These are phyloP conservation scores for Aegilops tauschii DNA, from an alignment of 176 grass and related monocot species.

Conservation along the genomic window DNA sequence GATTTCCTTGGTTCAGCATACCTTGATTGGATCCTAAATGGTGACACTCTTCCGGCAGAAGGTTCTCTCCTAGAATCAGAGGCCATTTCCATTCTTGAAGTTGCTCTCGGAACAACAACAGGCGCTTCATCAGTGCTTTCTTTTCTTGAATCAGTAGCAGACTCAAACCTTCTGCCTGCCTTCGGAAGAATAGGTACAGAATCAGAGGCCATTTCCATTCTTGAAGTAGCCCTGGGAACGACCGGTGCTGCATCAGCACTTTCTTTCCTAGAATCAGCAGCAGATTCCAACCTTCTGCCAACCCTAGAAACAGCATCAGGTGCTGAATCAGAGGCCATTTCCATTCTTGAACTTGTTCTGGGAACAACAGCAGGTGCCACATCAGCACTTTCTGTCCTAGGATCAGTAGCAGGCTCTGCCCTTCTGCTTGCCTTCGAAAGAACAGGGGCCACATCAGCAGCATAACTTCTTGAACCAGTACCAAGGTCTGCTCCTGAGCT, in stretches of 20 bases:
- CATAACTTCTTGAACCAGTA: slow-evolving; percentile 62
- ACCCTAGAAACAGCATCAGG: slow-evolving; percentile 43
- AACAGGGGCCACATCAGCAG: slow-evolving; percentile 42
- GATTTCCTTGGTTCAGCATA: slow-evolving; percentile 50
- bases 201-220: slow-evolving; percentile 63
- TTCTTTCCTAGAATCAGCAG: slow-evolving; percentile 65
- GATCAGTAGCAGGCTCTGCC: slow-evolving; percentile 41
- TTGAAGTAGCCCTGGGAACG: slow-evolving; percentile 52
- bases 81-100: slow-evolving; percentile 51
- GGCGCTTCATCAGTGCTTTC: slow-evolving; percentile 56
- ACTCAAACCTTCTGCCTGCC: slow-evolving; percentile 48
- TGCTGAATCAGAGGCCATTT: slow-evolving; percentile 51
- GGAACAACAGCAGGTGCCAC: slow-evolving; percentile 44
- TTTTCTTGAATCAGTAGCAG: slow-evolving; percentile 51
- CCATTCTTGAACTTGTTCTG: slow-evolving; percentile 65
- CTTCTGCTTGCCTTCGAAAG: slow-evolving; percentile 50
- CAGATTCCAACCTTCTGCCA: slow-evolving; percentile 50
- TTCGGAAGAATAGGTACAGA: slow-evolving; percentile 39
- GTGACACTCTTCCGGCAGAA: slow-evolving; percentile 51
- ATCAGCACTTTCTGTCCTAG: slow-evolving; percentile 58
- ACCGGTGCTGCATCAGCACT: slow-evolving; percentile 53
- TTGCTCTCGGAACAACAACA: slow-evolving; percentile 55
- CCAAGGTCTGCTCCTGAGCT: slow-evolving; percentile 64
- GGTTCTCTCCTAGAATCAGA: slow-evolving; percentile 77
- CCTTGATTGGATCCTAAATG: slow-evolving; percentile 57